Conservation (phyloP, 768 basidiomycete species). For the Rhizopogon roseolus region DNA sequence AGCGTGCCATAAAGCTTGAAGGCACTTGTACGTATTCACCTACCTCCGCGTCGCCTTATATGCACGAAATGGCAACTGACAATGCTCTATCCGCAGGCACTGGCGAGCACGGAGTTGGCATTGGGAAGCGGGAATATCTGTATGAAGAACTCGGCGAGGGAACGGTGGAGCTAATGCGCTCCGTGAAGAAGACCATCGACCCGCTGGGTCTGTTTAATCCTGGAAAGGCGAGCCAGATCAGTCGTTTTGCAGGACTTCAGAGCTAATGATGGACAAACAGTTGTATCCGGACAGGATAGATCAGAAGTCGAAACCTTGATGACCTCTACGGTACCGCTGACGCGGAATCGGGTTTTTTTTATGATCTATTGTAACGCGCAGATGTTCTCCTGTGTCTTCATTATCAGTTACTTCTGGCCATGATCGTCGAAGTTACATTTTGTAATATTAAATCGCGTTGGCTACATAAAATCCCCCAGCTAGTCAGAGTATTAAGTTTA, state of each 20-base stretch:
- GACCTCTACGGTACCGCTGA: neutral
- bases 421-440: no score
- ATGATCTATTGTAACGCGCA: no score
- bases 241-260: neutral
- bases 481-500: no score
- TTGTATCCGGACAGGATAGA: conserved; percentile 4
- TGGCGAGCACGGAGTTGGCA: conserved; percentile 84
- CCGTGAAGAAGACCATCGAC: conserved; percentile 70
- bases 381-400: no score
- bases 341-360: no score
- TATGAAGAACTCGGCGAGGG: conserved; percentile 76
- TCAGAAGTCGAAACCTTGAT: neutral
- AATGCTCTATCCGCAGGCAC: conserved; percentile 40
- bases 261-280: neutral
- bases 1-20: conserved; percentile 63
- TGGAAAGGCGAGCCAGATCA: conserved; percentile 54
- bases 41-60: neutral
- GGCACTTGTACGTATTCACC: conserved; percentile 54
- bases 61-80: neutral
- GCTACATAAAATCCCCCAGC: no score
- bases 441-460: no score
- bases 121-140: conserved; percentile 82
- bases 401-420: no score
- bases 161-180: conserved; percentile 82
- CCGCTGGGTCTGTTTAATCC: conserved; percentile 79